Evolutionary conservation across 768 basidiomycete genomes (phyloP), one percentile per base, ranked within the genome.

Genomic region (Psilocybe subaeruginosa): DNA sequence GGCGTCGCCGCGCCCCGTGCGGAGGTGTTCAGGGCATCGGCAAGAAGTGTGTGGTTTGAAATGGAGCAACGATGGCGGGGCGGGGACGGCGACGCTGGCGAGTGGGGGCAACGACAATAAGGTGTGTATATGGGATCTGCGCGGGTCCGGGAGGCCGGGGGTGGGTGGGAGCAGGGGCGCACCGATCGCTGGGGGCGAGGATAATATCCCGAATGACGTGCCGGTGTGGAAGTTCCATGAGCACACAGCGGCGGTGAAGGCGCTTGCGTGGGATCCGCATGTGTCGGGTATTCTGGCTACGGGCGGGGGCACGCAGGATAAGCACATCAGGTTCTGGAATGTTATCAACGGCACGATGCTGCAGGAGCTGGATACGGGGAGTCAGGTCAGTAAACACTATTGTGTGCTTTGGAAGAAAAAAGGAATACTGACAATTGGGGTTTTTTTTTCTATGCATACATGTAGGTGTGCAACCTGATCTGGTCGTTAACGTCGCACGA

Each of bases 71-170:
- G 79, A 81, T 29, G 75, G 69, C 0, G 80, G 82, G 11, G 79
- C 74, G 0, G 71, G 65, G 0, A 69, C 73, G 0, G 88, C 88
- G 7, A 82, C 82, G 31, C 83, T 99, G 3, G 97, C 97, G 3
- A 94, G 91, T 65, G 97, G 97, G 2, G 97, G 97, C 0, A 99
- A 99, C 72, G 97, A 99, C 76, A 99, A 99, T 77, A 98, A 98
- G 77, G 92, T 99, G 16, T 95, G 93, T 68, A 95, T 99, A 56
- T 99, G 96, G 93, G 95, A 98, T 71, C 77, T 94, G 57, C 82
- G 92, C 58, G 91, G 90, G 8, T 84, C 85, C 5, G 79, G 80
- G 66, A 74, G 85, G 50, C 74, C 77, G 27, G 74, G 74, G 27
- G 66, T 70, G 43, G 58, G 64, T 9, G 70, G 69, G 52, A 19